Evolutionary conservation across 2,329 filamentous ascomycete species (phyloP), one percentile per base, ranked within the genome.

Genomic region (Chrysosporium keratinophilum): DNA sequence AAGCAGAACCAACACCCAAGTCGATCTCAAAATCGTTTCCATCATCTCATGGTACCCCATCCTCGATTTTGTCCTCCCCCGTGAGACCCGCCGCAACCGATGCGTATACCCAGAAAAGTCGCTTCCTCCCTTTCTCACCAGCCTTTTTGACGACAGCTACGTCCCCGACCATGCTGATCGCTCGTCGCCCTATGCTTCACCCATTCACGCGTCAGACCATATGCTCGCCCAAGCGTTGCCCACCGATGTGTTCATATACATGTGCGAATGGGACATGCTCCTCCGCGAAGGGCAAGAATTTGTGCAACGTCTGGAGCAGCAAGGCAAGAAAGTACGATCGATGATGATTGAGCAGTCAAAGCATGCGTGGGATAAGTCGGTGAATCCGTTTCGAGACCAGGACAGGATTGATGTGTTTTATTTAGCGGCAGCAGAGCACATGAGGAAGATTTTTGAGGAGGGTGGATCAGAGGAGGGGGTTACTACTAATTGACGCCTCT

Each of bases 191-290:
- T 83, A 78, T 67, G 76, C 82, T 1, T 78, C 74, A 6, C 81
- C 81, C 0, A 77, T 77, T 33, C 74, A 78, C 9, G 80, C 81
- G 1, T 71, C 77, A 0, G 72, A 76, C 17, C 65, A 72, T 28
- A 74, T 80, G 61, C 72, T 84, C n/a, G 62, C 65, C 28, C 72
- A 74, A 19, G 73, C 72, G 1, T 64, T 84, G 1, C 81, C 81
- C 0, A 69, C 77, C n/a, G 76, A 82, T 55, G 76, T 83, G 45
- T 79, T 81, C 54, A 67, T 83, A 59, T 80, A 78, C 62, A 77
- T 79, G 42, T 83, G 81, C 63, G 81, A 84, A 63, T 83, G 78
- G 77, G 81, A 84, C 62, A 83, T 83, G 80, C 69, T 84, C 12
- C 70, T 82, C n/a, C 74, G 76, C 12, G 81, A 84, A 63, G 81